phyloP scores from a whole-genome alignment of 768 basidiomycete genomes.

The Boletales sp. region DNA sequence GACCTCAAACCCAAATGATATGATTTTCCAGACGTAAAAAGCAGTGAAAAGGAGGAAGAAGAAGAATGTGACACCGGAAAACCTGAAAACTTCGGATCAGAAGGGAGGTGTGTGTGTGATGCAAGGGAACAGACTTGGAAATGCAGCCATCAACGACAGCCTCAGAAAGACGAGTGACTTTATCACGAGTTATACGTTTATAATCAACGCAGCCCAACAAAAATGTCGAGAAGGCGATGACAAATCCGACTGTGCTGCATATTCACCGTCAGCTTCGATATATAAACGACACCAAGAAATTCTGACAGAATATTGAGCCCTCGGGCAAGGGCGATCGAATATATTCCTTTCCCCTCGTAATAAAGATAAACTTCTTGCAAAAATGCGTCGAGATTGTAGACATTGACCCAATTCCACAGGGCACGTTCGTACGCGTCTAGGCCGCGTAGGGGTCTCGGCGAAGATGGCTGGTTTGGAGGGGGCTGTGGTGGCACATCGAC shows the following conservation, averaged over 20 bases:
- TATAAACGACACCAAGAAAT: constrained; percentile 16
- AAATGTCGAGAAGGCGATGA: constrained; percentile 98
- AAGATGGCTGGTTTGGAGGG: constrained; percentile 18
- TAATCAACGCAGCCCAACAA: constrained; percentile 95
- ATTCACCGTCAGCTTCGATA: constrained; percentile 23
- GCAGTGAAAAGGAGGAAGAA: constrained; percentile 82
- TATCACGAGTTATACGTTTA: constrained; percentile 65
- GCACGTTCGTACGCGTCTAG: constrained; percentile 86
- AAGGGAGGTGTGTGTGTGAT: background rate
- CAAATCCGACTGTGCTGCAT: constrained; percentile 91
- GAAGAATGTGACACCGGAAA: constrained; percentile 80
- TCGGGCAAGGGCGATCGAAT: constrained; percentile 86
- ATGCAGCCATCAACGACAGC: constrained; percentile 83
- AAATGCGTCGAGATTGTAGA: constrained; percentile 94
- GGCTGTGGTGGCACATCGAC: constrained; percentile 30
- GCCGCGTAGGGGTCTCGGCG: constrained; percentile 55
- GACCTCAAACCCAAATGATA: constrained; percentile 71
- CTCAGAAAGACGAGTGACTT: constrained; percentile 67
- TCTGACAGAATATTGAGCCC: constrained; percentile 94
- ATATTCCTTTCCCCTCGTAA: constrained; percentile 96
- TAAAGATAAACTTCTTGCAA: constrained; percentile 94
- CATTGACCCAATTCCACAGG: constrained; percentile 99
- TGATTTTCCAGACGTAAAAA: constrained; percentile 88
- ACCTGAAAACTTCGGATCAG: constrained; percentile 42
- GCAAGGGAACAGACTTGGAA: constrained; percentile 55